Base-by-base conservation (phyloP, 371 early-diverging fungal species). In the Mortierella polycephala region DNA sequence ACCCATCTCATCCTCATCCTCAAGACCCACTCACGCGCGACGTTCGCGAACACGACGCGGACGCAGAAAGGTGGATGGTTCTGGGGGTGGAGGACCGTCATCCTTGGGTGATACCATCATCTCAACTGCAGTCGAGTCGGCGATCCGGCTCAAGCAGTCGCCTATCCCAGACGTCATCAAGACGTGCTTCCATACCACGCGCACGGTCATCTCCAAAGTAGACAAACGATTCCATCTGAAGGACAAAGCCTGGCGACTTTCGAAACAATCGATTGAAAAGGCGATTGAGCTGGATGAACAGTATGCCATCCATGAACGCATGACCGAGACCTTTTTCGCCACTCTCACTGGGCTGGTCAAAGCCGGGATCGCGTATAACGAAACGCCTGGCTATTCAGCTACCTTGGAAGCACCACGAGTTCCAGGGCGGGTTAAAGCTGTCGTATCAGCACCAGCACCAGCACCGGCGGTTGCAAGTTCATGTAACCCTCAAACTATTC, bases 131-230 rank as follows among this genome's bases (percentile, higher is more conserved):
- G 81, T 90, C 12, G 64, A 83, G 41, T 71, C 83, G 23, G 91
- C 91, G 10, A 83, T 90, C 18, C 86, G 87, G 18, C 72, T 90
- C 18, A 90, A 90, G 69, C 86, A 87, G 56, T 88, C 89, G 10
- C 91, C 89, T 16, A 87, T 90, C 40, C 91, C 91, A 57, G 88
- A 88, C 64, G 84, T 85, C 18, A 61, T 90, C 49, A 67, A 81
- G 11, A 74, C 80, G 10, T 83, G 83, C 13, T 45, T 86, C 51
- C 76, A 82, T 23, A 82, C 75, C 23, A 83, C 86, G 3, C 49
- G 85, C 3, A 52, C 74, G 8, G 59, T 81, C n/a, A 53, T 86
- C 2, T 71, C 83, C 45, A 65, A 54, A 12, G 81, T 89, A 42
- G 90, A 90, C 62, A 74, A 84, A 44, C 74, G 74, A 39, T 85